Evolutionary conservation across 306 rosid species (phyloP), one percentile per base, ranked within the genome.

Genomic region (Pterocarpus santalinus): DNA sequence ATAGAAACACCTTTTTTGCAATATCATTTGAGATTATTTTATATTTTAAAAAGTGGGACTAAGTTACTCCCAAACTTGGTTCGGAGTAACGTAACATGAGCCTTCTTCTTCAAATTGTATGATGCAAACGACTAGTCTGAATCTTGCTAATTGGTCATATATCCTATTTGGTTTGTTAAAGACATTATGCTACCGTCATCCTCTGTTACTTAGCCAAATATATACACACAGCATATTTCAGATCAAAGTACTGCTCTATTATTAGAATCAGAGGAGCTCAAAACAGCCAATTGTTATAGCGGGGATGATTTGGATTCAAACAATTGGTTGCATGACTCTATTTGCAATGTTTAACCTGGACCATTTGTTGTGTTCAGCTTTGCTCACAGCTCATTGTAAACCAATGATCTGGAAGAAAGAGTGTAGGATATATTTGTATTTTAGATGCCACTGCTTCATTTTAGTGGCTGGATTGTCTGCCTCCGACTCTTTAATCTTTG

Each of bases 291-390:
- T 41, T 74, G 53, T 43, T 67, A 36, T 36, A 61, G n/a, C 60
- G 69, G 16, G 15, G 41, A 63, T 70, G 78, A 30, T 55, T 62
- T 69, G 38, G 61, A 62, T 69, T 8, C 38, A 33, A 82, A 68
- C 34, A 36, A 22, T 22, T 22, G 28, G 28, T 22, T 22, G 28
- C 77, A 51, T 34, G 65, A 61, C 61, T 52, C 32, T 22, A 22
- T 51, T 41, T 36, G 49, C 8, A 5, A 15, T 36, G 28, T 22
- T 46, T 53, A 69, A 62, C 30, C 49, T 51, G 34, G 78, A 76
- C 64, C 32, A 35, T 60, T 49, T 68, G 51, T 69, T 66, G 47
- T 74, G 75, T 60, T 82, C n/a, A 36, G 28, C 65, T 82, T 82
- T 71, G 34, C 66, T 67, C 52, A 15, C 16, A 63, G 55, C 46